These are phyloP conservation scores for Ceratocystis lukuohia DNA, from an alignment of 2,329 filamentous ascomycete species.

Conservation along the genomic window DNA sequence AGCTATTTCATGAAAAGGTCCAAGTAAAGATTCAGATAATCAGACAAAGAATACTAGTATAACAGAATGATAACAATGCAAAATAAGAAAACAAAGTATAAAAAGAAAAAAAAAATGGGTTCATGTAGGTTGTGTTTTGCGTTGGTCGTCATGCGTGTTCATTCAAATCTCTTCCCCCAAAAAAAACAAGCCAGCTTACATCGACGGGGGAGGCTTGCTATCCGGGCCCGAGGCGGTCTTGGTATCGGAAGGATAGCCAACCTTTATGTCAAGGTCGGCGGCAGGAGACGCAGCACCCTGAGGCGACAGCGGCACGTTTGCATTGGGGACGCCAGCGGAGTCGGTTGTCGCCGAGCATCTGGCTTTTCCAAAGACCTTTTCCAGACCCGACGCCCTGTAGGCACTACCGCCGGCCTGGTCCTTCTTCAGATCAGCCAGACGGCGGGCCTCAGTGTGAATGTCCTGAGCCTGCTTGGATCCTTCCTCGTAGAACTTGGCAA, in stretches of 20 bases:
- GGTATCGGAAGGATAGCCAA: neutral
- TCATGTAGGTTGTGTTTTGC: neutral
- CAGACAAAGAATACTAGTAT: neutral
- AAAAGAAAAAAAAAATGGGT: neutral
- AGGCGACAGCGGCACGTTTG: constrained; percentile 2
- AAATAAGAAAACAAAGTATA: neutral
- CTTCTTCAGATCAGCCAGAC: constrained; percentile 79
- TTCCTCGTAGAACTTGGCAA: constrained; percentile 77
- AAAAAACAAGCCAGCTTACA: neutral
- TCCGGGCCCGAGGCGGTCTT: neutral
- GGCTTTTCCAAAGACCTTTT: constrained; percentile 44
- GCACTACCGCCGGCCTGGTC: constrained; percentile 45
- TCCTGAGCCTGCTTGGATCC: constrained; percentile 82
- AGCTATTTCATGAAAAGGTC: neutral
- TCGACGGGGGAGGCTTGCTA: neutral
- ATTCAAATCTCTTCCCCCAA: neutral
- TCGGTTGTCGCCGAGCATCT: constrained; percentile 23
- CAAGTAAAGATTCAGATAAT: neutral
- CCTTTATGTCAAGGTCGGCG: neutral
- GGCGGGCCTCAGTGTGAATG: constrained; percentile 79
- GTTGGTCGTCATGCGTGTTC: neutral
- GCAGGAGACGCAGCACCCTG: constrained; percentile 11
- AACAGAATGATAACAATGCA: neutral
- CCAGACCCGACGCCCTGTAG: constrained; percentile 44
- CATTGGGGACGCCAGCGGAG: constrained; percentile 19